phyloP scores from a whole-genome alignment of 1,284 basidiomycete species.

The Ustilago shanxiensis region DNA sequence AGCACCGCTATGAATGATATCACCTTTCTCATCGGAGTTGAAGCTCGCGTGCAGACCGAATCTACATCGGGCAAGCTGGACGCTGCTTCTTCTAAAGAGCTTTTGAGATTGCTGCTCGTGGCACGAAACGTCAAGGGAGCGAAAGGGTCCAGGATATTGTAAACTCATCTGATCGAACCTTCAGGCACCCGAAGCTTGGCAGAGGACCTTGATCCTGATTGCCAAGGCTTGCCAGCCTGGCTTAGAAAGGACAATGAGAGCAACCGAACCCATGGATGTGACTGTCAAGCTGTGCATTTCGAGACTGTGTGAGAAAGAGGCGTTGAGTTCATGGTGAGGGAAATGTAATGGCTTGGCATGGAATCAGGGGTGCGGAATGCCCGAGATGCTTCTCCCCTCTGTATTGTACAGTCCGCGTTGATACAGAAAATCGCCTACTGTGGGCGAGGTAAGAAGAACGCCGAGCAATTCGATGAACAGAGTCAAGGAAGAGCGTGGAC shows the following conservation, averaged over 20 bases:
- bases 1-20: neutral
- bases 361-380: constrained; percentile 9
- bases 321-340: neutral
- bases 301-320: neutral
- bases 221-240: neutral
- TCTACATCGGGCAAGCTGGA: neutral
- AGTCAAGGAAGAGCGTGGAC: neutral
- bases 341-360: constrained; percentile 1
- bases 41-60: neutral
- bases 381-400: neutral
- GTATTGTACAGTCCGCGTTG: too few species aligned
- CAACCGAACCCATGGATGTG: neutral
- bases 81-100: neutral
- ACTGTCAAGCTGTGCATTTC: constrained; percentile 1
- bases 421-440: too few species aligned
- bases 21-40: neutral
- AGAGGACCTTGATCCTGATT: neutral
- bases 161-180: too few species aligned
- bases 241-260: too few species aligned
- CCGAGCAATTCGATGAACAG: neutral
- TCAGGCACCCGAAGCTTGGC: neutral
- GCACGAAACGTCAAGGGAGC: neutral
- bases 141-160: neutral
- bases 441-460: neutral
- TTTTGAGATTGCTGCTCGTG: too few species aligned